Evolutionary conservation across 2,329 filamentous ascomycete species (phyloP).

Genomic region (Mycocentrospora acerina): DNA sequence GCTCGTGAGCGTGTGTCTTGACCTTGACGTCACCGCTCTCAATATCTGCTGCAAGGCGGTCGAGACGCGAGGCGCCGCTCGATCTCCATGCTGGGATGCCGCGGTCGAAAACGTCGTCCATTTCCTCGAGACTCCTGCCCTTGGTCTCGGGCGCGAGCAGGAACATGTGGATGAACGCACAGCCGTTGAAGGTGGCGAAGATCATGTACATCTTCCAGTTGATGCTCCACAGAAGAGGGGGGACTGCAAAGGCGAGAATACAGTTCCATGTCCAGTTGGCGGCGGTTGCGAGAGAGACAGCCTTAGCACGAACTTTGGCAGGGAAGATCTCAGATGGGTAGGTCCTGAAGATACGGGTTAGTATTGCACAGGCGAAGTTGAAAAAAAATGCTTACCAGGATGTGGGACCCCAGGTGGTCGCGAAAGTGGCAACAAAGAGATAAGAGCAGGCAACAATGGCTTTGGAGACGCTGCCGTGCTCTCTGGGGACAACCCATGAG

Average conservation of each 20-base stretch:
- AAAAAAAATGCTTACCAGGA: too few relatives aligned
- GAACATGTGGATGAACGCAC: conserved; percentile 44
- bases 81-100: conserved; percentile 40
- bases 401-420: conserved; percentile 44
- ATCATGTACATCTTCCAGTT: conserved; percentile 49
- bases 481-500: conserved; percentile 59
- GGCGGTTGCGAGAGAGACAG: conserved; percentile 42
- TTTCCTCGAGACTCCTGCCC: conserved; percentile 45
- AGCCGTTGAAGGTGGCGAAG: conserved; percentile 42
- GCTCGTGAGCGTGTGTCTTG: background rate
- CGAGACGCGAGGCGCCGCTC: conserved; percentile 34
- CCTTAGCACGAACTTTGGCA: conserved; percentile 44
- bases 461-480: conserved; percentile 55
- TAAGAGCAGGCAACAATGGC: conserved; percentile 52
- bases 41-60: conserved; percentile 38
- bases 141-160: conserved; percentile 44
- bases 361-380: too few relatives aligned
- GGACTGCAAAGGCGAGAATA: conserved; percentile 44
- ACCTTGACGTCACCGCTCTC: conserved; percentile 40
- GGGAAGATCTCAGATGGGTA: conserved; percentile 45
- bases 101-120: conserved; percentile 44
- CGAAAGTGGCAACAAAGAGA: conserved; percentile 48
- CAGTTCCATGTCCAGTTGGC: conserved; percentile 45
- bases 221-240: conserved; percentile 44
- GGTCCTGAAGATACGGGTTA: too few relatives aligned